These are phyloP conservation scores for Przewalskia tangutica DNA, from an alignment of 257 asterid genomes.

Conservation along the genomic window DNA sequence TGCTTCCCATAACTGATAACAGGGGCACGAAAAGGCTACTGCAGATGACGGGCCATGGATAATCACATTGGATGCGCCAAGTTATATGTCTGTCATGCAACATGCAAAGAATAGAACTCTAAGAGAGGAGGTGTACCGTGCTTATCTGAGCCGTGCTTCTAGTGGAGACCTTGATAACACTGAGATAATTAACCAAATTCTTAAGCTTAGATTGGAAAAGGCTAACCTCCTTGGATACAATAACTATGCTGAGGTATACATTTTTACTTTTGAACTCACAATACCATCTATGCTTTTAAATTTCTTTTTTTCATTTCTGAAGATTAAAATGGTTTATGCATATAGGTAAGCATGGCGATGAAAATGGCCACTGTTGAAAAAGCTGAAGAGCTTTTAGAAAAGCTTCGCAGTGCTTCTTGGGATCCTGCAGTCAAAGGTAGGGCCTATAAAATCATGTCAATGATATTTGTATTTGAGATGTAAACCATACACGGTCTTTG, in stretches of 20 bases:
- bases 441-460: background rate
- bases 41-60: slow-evolving; percentile 94
- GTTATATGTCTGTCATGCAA: slow-evolving; percentile 79
- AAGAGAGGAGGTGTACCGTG: slow-evolving; percentile 96
- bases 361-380: slow-evolving; percentile 93
- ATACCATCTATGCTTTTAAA: background rate
- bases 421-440: slow-evolving; percentile 66
- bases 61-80: slow-evolving; percentile 88
- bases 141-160: slow-evolving; percentile 83
- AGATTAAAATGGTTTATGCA: background rate
- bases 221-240: slow-evolving; percentile 94
- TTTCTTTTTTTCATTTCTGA: background rate
- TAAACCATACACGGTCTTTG: background rate
- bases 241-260: slow-evolving; percentile 82
- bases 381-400: slow-evolving; percentile 88
- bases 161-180: slow-evolving; percentile 89
- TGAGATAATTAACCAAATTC: slow-evolving; percentile 62
- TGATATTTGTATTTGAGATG: background rate
- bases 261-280: background rate
- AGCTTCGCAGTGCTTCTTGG: slow-evolving; percentile 88
- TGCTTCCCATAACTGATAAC: slow-evolving; percentile 12
- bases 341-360: slow-evolving; percentile 88
- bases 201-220: slow-evolving; percentile 83
- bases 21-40: slow-evolving; percentile 97
- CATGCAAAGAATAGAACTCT: slow-evolving; percentile 75